phyloP scores from a whole-genome alignment of 495 filamentous ascomycete species.

The Bacidia gigantensis region DNA sequence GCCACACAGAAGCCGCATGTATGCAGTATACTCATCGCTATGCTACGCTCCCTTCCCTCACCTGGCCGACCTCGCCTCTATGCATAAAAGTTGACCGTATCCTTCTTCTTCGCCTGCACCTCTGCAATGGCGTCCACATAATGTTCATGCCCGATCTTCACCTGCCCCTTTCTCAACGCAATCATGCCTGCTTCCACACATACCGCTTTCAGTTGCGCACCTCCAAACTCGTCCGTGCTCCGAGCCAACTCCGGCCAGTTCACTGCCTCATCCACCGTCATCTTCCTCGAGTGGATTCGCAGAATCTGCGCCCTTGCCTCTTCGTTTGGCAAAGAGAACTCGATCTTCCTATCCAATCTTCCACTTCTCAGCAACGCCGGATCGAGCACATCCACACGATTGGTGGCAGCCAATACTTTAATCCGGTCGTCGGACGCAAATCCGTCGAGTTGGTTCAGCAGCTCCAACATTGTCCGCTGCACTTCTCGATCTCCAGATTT shows the following conservation, averaged over 20 bases:
- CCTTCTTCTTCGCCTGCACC: slow-evolving; percentile 95
- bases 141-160: slow-evolving; percentile 93
- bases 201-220: slow-evolving; percentile 93
- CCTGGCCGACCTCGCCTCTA: slow-evolving; percentile 1
- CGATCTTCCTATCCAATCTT: slow-evolving; percentile 95
- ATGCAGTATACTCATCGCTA: too few species aligned
- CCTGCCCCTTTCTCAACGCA: slow-evolving; percentile 78
- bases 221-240: slow-evolving; percentile 98
- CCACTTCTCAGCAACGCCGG: slow-evolving; percentile 87
- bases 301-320: slow-evolving; percentile 95
- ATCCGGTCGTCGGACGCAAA: slow-evolving; percentile 98
- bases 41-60: not conserved
- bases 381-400: slow-evolving; percentile 94
- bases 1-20: too few species aligned
- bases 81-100: slow-evolving; percentile 21
- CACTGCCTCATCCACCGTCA: slow-evolving; percentile 85
- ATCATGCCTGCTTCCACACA: slow-evolving; percentile 99
- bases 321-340: slow-evolving; percentile 98
- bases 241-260: slow-evolving; percentile 95
- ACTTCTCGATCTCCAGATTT: slow-evolving; percentile 98
- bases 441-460: slow-evolving; percentile 96
- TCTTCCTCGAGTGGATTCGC: slow-evolving; percentile 94
- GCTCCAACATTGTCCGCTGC: slow-evolving; percentile 96
- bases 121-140: slow-evolving; percentile 98
- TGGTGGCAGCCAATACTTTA: slow-evolving; percentile 96